Evolutionary conservation across 305 asterid species (phyloP).

Genomic region (Solanum chacoense): DNA sequence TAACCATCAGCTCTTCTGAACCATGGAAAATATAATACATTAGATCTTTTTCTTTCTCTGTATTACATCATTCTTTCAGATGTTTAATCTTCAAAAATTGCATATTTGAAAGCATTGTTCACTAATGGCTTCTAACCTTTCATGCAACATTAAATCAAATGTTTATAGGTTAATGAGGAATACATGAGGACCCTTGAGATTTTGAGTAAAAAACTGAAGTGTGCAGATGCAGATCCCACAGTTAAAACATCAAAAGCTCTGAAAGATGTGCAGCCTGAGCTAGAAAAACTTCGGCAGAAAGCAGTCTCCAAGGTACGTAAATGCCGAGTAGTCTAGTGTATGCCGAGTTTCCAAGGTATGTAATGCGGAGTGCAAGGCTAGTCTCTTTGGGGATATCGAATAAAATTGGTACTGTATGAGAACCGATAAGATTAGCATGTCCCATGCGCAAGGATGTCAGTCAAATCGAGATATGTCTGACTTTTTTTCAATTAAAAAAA

Average conservation of each 20-base stretch:
- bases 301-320: conserved; percentile 83
- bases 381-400: background rate
- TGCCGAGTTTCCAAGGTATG: conserved; percentile 44
- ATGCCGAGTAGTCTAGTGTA: background rate
- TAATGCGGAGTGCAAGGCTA: background rate
- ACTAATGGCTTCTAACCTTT: conserved; percentile 11
- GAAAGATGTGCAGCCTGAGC: conserved; percentile 88
- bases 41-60: background rate
- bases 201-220: conserved; percentile 83
- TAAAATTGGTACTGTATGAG: background rate
- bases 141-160: conserved; percentile 1
- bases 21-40: background rate
- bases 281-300: conserved; percentile 92
- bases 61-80: background rate
- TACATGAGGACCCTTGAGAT: conserved; percentile 81
- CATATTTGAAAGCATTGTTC: background rate
- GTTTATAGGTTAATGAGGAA: conserved; percentile 83
- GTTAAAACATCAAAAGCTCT: conserved; percentile 85
- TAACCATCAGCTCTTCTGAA: background rate
- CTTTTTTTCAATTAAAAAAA: background rate
- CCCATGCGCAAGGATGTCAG: background rate
- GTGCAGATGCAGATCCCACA: conserved; percentile 59
- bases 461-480: background rate
- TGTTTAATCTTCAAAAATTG: background rate
- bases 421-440: background rate